Conservation (phyloP, 163 green algal genomes). For the Volvox carteri region DNA sequence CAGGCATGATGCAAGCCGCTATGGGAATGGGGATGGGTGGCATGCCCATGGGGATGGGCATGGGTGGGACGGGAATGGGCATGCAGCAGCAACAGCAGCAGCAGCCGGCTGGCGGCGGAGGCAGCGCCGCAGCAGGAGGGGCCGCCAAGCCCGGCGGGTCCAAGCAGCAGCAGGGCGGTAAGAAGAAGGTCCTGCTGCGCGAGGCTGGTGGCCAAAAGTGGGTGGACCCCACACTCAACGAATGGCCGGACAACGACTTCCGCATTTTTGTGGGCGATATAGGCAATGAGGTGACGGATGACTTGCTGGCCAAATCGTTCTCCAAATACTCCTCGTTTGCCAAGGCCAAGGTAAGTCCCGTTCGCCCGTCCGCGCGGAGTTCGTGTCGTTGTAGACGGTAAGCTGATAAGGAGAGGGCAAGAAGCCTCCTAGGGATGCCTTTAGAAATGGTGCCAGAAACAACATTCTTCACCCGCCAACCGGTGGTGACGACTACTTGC, state of each 20-base stretch:
- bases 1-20: conserved; percentile 18
- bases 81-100: conserved; percentile 45
- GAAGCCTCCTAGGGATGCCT: no score
- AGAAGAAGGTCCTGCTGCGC: conserved; percentile 71
- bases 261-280: conserved; percentile 98
- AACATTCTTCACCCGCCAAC: no score
- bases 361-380: no score
- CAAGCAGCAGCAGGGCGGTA: conserved; percentile 33
- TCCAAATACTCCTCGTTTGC: conserved; percentile 90
- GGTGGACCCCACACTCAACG: conserved; percentile 85
- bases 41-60: conserved; percentile 49
- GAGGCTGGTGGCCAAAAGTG: conserved; percentile 87
- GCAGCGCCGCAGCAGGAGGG: not conserved
- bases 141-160: conserved; percentile 39
- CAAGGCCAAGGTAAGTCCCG: conserved; percentile 84
- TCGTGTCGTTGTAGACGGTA: no score
- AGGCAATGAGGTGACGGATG: conserved; percentile 95
- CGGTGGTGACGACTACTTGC: no score
- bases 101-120: not conserved
- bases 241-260: conserved; percentile 97
- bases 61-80: conserved; percentile 41
- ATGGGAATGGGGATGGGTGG: conserved; percentile 51
- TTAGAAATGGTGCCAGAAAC: no score
- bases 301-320: conserved; percentile 92
- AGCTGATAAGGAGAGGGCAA: no score